phyloP scores from a whole-genome alignment of 495 filamentous ascomycete genomes.

The Aspergillus leporis region DNA sequence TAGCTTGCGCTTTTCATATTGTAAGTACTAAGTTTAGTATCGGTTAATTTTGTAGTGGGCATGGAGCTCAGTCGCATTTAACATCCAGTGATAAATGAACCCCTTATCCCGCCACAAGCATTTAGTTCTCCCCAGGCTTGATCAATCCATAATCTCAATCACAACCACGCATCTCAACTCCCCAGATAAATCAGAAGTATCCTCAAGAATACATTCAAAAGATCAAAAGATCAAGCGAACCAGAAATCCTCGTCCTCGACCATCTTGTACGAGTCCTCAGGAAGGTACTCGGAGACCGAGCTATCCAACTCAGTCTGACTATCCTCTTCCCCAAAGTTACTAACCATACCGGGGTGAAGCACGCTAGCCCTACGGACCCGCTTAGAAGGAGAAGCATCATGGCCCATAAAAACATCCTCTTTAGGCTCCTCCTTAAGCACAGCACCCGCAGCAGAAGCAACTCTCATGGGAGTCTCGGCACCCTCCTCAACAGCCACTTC shows the following conservation, averaged over 20 bases:
- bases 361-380: conserved; percentile 14
- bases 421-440: neutral
- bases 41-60: too few species aligned
- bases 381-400: conserved; percentile 10
- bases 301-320: conserved; percentile 17
- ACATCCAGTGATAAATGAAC: too few species aligned
- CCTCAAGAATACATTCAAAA: neutral
- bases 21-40: too few species aligned
- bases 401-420: neutral
- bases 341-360: conserved; percentile 13
- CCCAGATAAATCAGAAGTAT: neutral
- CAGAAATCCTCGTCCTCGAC: conserved; percentile 6
- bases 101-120: neutral
- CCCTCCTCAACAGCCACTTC: neutral
- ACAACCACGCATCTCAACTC: neutral
- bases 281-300: conserved; percentile 20
- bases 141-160: neutral
- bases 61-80: too few species aligned
- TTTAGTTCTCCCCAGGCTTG: neutral
- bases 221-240: neutral
- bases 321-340: conserved; percentile 9
- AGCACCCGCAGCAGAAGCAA: neutral
- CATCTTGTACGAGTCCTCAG: conserved; percentile 13
- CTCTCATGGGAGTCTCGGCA: neutral
- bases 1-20: too few species aligned